phyloP scores from a whole-genome alignment of 345 rosid genomes.

The Heritiera fomes region DNA sequence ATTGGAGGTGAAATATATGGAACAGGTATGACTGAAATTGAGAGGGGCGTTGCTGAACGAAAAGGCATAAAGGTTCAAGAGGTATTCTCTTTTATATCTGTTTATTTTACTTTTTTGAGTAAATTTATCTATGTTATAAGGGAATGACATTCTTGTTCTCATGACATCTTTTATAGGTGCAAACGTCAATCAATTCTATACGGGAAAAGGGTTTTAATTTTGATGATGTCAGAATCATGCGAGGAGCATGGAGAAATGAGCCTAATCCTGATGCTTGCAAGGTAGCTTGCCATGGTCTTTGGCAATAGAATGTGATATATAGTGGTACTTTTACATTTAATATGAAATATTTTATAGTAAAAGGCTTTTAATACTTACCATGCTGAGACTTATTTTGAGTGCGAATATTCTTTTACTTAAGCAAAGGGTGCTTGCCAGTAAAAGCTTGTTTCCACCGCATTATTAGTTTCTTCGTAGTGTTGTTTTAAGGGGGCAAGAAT shows the following conservation, averaged over 20 bases:
- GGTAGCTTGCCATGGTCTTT: slow-evolving; percentile 46
- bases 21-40: slow-evolving; percentile 90
- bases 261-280: slow-evolving; percentile 89
- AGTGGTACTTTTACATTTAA: not conserved
- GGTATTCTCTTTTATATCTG: slow-evolving; percentile 38
- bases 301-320: slow-evolving; percentile 10
- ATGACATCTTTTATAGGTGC: slow-evolving; percentile 42
- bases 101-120: not conserved
- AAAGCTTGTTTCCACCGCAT: not conserved
- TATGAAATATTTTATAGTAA: not conserved
- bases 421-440: not conserved
- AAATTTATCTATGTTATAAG: slow-evolving; percentile 5
- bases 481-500: not conserved
- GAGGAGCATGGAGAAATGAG: slow-evolving; percentile 98
- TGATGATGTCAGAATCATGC: slow-evolving; percentile 86
- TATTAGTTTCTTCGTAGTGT: not conserved
- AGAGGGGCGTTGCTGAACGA: slow-evolving; percentile 74
- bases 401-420: not conserved
- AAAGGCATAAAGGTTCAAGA: slow-evolving; percentile 75
- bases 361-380: not conserved
- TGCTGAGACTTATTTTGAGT: not conserved
- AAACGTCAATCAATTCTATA: slow-evolving; percentile 47
- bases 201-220: slow-evolving; percentile 95
- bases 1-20: slow-evolving; percentile 97
- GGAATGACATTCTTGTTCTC: slow-evolving; percentile 14